Conservation (phyloP, 345 rosid species). For the Eutrema heterophyllum region DNA sequence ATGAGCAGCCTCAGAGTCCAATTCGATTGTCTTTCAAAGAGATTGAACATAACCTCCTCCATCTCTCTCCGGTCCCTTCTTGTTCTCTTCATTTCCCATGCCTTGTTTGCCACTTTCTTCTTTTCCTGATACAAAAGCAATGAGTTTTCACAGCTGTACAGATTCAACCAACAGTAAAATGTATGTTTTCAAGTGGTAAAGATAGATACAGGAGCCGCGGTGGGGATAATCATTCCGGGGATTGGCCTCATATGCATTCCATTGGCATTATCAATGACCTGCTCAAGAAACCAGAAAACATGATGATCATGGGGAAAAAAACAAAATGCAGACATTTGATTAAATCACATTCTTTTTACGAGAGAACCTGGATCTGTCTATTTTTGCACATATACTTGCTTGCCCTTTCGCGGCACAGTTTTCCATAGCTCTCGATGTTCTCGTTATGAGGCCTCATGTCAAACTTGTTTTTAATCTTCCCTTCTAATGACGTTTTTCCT, state of each 20-base stretch:
- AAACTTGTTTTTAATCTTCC: conserved; percentile 73
- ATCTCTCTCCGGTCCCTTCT: conserved; percentile 91
- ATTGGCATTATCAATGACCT: conserved; percentile 78
- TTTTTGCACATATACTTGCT: conserved; percentile 60
- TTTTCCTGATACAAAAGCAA: conserved; percentile 54
- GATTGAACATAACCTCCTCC: conserved; percentile 85
- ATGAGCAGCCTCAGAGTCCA: conserved; percentile 76
- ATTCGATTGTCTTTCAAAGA: conserved; percentile 82
- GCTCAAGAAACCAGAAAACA: conserved; percentile 22
- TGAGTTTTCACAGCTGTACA: neutral
- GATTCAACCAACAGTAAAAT: neutral
- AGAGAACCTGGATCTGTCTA: conserved; percentile 72
- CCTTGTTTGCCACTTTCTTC: conserved; percentile 56
- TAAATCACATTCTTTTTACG: neutral
- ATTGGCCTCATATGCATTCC: conserved; percentile 86
- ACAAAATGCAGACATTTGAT: neutral
- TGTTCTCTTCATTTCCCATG: conserved; percentile 66
- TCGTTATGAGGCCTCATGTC: conserved; percentile 81
- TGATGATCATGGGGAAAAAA: neutral
- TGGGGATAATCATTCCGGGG: conserved; percentile 53
- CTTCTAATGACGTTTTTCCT: conserved; percentile 65
- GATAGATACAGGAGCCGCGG: conserved; percentile 38
- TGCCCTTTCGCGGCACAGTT: conserved; percentile 77
- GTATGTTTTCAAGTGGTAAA: neutral
- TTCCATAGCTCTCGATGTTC: conserved; percentile 70